Evolutionary conservation across 2,329 filamentous ascomycete species (phyloP).

Genomic region (Hymenoscyphus linearis): DNA sequence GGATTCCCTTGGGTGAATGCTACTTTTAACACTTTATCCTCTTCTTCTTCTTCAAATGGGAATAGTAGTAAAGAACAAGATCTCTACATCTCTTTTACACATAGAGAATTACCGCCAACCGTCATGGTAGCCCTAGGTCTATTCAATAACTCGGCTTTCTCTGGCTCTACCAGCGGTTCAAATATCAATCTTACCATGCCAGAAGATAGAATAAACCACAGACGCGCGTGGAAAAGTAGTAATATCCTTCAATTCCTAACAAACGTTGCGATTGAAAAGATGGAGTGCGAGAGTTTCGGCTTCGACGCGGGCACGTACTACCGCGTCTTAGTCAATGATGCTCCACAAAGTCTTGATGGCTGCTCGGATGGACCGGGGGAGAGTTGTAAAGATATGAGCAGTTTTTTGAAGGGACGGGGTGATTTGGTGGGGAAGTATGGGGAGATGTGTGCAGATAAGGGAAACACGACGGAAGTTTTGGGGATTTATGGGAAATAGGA

Average conservation of each 20-base stretch:
- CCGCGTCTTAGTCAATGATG: constrained; percentile 46
- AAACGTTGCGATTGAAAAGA: constrained; percentile 48
- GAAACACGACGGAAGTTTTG: constrained; percentile 23
- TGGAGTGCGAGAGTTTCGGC: constrained; percentile 46
- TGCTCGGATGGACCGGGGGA: constrained; percentile 46
- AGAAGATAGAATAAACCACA: constrained; percentile 41
- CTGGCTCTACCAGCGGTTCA: constrained; percentile 39
- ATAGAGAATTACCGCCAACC: constrained; percentile 48
- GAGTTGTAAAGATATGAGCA: constrained; percentile 32
- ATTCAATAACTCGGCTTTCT: constrained; percentile 48
- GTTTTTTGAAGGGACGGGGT: constrained; percentile 19
- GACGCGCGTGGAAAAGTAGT: constrained; percentile 45
- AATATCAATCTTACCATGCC: constrained; percentile 48
- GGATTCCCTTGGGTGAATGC: constrained; percentile 50
- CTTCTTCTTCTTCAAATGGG: constrained; percentile 28
- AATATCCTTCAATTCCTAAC: constrained; percentile 48
- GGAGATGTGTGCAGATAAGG: constrained; percentile 34
- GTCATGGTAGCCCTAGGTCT: constrained; percentile 49
- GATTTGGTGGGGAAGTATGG: constrained; percentile 39
- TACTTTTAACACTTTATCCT: constrained; percentile 37
- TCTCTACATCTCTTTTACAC: constrained; percentile 50
- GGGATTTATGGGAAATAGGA: constrained; percentile 18
- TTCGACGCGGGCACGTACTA: constrained; percentile 41
- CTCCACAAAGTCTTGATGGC: constrained; percentile 42
- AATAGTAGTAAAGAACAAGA: constrained; percentile 37